phyloP scores from a whole-genome alignment of 2,329 filamentous ascomycete species.

The Ophiostoma himal-ulmi region DNA sequence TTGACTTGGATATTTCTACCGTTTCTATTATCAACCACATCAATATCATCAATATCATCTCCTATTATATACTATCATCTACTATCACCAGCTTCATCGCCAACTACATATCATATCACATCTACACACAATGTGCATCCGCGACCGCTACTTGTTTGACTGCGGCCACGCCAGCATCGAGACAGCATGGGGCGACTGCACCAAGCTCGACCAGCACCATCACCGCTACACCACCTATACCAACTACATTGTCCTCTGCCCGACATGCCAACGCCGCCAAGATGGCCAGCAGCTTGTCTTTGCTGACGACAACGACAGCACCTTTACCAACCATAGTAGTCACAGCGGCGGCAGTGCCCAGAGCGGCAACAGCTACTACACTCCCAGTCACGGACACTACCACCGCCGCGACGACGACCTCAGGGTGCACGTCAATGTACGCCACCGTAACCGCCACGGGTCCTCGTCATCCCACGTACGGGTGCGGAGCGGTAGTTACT shows the following conservation, averaged over 20 bases:
- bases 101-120: neutral
- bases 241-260: neutral
- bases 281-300: neutral
- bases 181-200: neutral
- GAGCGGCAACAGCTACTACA: neutral
- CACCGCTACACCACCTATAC: neutral
- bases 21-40: neutral
- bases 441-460: neutral
- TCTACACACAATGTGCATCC: slow-evolving; percentile 16
- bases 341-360: neutral
- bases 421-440: neutral
- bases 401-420: neutral
- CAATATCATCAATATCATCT: neutral
- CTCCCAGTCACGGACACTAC: neutral
- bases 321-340: neutral
- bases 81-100: no score
- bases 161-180: slow-evolving; percentile 16
- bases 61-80: neutral
- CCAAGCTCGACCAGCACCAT: neutral
- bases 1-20: no score
- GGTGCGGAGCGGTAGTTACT: neutral
- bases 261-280: neutral
- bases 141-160: neutral
- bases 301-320: neutral
- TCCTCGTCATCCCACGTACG: neutral